phyloP scores from a whole-genome alignment of 192 early-diverging fungal genomes.

The Entomortierella parvispora region DNA sequence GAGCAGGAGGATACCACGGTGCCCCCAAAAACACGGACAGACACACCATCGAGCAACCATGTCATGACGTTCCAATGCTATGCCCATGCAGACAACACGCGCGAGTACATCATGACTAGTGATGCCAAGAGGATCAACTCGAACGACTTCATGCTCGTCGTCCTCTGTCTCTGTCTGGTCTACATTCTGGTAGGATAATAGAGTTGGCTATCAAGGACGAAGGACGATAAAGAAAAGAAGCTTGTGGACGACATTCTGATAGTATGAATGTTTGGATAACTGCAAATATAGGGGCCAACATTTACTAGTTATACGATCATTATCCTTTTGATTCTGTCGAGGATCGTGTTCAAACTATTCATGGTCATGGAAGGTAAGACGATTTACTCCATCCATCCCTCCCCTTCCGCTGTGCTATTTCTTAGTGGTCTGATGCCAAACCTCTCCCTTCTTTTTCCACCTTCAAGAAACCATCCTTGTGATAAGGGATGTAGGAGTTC shows the following conservation, averaged over 20 bases:
- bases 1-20: too few species aligned
- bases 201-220: too few species aligned
- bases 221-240: background rate
- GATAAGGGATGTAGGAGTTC: constrained; percentile 75
- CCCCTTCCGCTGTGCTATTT: too few species aligned
- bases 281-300: constrained; percentile 15
- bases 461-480: constrained; percentile 70
- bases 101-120: constrained; percentile 57
- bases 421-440: background rate
- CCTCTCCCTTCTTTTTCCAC: background rate
- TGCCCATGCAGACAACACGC: constrained; percentile 56
- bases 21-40: too few species aligned
- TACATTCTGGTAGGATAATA: constrained; percentile 18
- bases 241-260: background rate
- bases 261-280: background rate
- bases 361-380: constrained; percentile 48
- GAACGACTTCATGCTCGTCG: constrained; percentile 33
- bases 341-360: constrained; percentile 34
- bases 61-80: constrained; percentile 55
- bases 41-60: constrained; percentile 3
- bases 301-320: constrained; percentile 26
- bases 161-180: constrained; percentile 15
- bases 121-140: constrained; percentile 51
- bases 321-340: constrained; percentile 12
- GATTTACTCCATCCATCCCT: too few species aligned